Percentiles rank a stretch among this genome's conserved stretches.
Evolutionary conservation across 331 rosid genomes (phyloP).

Genomic region (Acacia concinna): DNA sequence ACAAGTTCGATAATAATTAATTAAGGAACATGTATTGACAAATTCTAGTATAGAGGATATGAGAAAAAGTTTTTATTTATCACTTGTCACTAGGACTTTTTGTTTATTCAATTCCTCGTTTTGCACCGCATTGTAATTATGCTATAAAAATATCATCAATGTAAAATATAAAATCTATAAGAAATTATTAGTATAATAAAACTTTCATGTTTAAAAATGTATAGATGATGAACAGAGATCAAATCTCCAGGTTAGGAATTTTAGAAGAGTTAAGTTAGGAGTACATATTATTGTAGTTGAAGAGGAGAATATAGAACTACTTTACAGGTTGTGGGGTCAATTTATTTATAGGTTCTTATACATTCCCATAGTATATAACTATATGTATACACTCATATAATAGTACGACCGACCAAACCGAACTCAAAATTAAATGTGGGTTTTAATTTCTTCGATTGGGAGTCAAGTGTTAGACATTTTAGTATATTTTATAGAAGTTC

Average conservation of each 20-base stretch:
- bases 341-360: neutral
- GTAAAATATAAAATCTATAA: no score
- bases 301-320: neutral
- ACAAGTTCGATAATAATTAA: no score
- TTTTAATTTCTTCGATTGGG: neutral
- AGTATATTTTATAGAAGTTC: neutral
- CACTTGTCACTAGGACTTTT: no score
- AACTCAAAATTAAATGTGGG: neutral
- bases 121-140: no score
- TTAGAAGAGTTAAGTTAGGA: neutral
- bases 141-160: no score
- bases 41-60: no score
- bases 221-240: neutral
- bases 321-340: neutral
- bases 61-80: no score
- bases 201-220: no score
- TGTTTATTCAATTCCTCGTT: no score
- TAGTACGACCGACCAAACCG: neutral
- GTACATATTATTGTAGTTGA: neutral
- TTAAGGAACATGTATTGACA: no score
- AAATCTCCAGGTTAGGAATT: neutral
- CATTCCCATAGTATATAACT: neutral
- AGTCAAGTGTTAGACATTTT: neutral
- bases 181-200: neutral
- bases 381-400: neutral